These are phyloP conservation scores for Spathaspora boniae DNA, from an alignment of 805 yeast species.

Conservation along the genomic window DNA sequence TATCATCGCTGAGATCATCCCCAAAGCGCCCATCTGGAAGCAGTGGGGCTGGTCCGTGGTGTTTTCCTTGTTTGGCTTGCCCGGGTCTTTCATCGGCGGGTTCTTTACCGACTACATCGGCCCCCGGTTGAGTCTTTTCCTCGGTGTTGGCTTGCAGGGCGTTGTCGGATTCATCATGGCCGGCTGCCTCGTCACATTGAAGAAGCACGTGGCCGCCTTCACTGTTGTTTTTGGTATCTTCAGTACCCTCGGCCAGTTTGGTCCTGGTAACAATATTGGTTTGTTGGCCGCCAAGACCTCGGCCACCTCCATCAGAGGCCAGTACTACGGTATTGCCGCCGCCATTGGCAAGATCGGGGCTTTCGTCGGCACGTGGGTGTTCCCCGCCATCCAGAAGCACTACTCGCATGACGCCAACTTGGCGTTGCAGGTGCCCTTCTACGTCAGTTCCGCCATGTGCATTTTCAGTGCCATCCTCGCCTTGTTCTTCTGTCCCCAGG, in stretches of 20 bases:
- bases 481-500: constrained; percentile 69
- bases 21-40: constrained; percentile 60
- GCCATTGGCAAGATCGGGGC: constrained; percentile 93
- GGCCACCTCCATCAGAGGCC: constrained; percentile 86
- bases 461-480: constrained; percentile 67
- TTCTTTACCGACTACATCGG: constrained; percentile 80
- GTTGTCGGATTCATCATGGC: constrained; percentile 83
- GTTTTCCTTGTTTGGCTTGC: constrained; percentile 80
- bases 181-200: constrained; percentile 55
- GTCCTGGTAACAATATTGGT: constrained; percentile 93
- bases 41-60: constrained; percentile 93
- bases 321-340: constrained; percentile 87
- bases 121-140: constrained; percentile 73
- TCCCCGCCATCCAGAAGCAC: constrained; percentile 71
- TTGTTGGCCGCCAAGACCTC: constrained; percentile 80
- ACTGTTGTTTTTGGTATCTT: constrained; percentile 88
- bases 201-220: constrained; percentile 67
- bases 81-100: constrained; percentile 91
- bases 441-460: constrained; percentile 75
- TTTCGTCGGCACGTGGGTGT: constrained; percentile 82
- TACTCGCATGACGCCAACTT: constrained; percentile 39
- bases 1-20: constrained; percentile 58
- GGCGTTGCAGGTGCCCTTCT: constrained; percentile 77
- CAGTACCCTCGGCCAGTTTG: constrained; percentile 84
- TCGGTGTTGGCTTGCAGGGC: constrained; percentile 73